These are phyloP conservation scores for Gossypium anomalum DNA, from an alignment of 345 rosid genomes.

Conservation along the genomic window DNA sequence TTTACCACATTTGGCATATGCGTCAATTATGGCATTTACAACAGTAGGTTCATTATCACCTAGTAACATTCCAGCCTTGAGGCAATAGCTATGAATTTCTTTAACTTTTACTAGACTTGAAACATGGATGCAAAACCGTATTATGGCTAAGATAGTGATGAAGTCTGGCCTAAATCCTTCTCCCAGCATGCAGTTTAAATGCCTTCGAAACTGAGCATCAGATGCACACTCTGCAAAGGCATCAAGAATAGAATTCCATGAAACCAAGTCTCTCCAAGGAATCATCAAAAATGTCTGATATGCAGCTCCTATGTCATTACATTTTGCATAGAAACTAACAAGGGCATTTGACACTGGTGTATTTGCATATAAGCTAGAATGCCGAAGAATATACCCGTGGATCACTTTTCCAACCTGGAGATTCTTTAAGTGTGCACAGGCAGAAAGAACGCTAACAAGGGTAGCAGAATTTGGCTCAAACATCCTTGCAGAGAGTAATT, in stretches of 20 bases:
- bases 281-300: constrained; percentile 39
- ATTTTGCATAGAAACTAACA: constrained; percentile 64
- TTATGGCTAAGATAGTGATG: constrained; percentile 41
- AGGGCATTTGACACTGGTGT: constrained; percentile 46
- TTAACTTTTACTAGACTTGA: constrained; percentile 42
- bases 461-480: constrained; percentile 61
- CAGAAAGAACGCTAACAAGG: constrained; percentile 59
- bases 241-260: constrained; percentile 65
- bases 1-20: constrained; percentile 66
- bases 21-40: constrained; percentile 66
- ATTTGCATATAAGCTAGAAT: constrained; percentile 31
- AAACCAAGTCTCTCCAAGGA: constrained; percentile 43
- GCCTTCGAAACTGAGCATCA: constrained; percentile 36
- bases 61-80: constrained; percentile 42
- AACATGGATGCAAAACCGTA: constrained; percentile 31
- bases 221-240: constrained; percentile 36
- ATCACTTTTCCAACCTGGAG: constrained; percentile 46
- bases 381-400: constrained; percentile 45
- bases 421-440: constrained; percentile 48
- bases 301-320: constrained; percentile 47
- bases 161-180: constrained; percentile 51
- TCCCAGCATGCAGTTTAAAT: constrained; percentile 40
- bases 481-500: constrained; percentile 35
- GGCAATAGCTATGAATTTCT: constrained; percentile 66
- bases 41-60: constrained; percentile 37